These are phyloP conservation scores for Metschnikowia santaceciliae DNA, from an alignment of 805 yeast species.

Conservation along the genomic window DNA sequence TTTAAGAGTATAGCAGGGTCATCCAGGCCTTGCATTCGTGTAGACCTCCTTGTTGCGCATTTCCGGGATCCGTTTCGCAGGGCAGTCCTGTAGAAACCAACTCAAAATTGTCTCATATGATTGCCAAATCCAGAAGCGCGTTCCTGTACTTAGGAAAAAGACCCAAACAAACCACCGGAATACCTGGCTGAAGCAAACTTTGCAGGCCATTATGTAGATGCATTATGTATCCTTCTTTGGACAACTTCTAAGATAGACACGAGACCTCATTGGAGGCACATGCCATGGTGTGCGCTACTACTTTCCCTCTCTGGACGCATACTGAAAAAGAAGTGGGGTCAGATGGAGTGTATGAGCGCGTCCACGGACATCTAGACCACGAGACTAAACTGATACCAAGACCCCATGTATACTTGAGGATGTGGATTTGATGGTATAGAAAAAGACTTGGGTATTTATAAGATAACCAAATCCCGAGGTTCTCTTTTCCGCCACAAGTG, in stretches of 20 bases:
- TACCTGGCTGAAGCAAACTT: not conserved
- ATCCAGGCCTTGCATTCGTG: not conserved
- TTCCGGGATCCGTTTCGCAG: not conserved
- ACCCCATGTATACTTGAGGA: no score
- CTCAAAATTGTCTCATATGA: conserved; percentile 1
- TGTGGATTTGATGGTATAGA: no score
- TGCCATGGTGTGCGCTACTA: not conserved
- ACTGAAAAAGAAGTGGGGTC: not conserved
- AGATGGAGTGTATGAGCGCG: conserved; percentile 1
- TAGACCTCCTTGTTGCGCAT: conserved; percentile 3
- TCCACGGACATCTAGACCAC: not conserved
- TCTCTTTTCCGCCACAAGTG: no score
- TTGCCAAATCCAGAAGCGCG: conserved; percentile 5
- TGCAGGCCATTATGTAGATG: not conserved
- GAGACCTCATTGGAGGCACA: not conserved
- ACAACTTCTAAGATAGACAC: not conserved
- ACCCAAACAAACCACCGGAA: not conserved
- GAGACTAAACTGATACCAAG: not conserved
- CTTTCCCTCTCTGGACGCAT: not conserved
- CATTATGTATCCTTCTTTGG: not conserved
- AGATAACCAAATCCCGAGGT: not conserved
- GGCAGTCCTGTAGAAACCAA: not conserved
- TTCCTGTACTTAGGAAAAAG: not conserved
- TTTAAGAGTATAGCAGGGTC: not conserved
- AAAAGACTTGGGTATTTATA: no score